Evolutionary conservation across 371 early-diverging fungal genomes (phyloP), one percentile per base, ranked within the genome.

Genomic region (Haplosporangium sp.): DNA sequence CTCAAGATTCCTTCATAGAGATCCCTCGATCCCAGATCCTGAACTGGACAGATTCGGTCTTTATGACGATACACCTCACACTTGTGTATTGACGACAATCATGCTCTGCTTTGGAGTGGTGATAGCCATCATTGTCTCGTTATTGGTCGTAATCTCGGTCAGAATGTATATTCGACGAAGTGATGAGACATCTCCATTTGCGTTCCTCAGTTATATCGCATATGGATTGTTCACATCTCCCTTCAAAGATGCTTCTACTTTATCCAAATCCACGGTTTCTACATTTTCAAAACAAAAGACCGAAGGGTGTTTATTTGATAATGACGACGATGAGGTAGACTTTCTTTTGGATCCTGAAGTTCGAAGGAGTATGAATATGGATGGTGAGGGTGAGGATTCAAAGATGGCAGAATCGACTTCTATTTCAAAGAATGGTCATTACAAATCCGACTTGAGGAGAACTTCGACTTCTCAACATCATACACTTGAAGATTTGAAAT

Each of bases 381-480:
- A 42, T 56, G 34, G 13, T 38, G 27, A 27, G 35, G 15, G 6
- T 9, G 40, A 35, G 39, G 59, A 39, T 59, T 39, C 59, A 17
- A 48, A 13, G 48, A 48, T 48, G n/a, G 48, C 17, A 39, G 39
- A n/a, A 13, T 59, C 59, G 37, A 55, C 55, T 27, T 55, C 55
- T 3, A 27, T 27, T 34, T 34, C 27, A 27, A 55, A 19, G 19
- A 2, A 7, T 39, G 39, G 59, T 39, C 59, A 39, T n/a, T 2
- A 10, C 20, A 44, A 60, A 5, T 50, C 66, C 1, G 72, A 65
- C 0, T 17, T 65, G 61, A 59, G 66, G 40, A 67, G 68, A 35
- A 73, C 73, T 0, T 73, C 73, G 15, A 53, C 73, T 17, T 73
- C 67, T 1, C 68, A 67, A 4, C 52, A 63, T 63, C 64, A 67